phyloP scores from a whole-genome alignment of 2,329 filamentous ascomycete genomes.

The Tolypocladium nubicola region DNA sequence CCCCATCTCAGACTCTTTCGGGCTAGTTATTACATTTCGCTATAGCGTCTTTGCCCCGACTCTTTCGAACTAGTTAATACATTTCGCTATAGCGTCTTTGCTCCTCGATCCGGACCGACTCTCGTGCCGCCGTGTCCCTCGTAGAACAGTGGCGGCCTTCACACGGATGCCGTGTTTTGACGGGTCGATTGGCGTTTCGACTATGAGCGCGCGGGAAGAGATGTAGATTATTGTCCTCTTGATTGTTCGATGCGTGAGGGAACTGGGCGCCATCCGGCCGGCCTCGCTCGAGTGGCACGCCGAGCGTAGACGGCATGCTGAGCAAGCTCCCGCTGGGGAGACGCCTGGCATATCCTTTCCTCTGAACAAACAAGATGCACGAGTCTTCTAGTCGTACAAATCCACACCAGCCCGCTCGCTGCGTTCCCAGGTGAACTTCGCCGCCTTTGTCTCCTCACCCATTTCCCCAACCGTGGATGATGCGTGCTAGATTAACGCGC shows the following conservation, averaged over 20 bases:
- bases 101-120: constrained; percentile 7
- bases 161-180: background rate
- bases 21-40: no score
- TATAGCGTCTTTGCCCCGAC: constrained; percentile 4
- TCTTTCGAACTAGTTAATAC: constrained; percentile 23
- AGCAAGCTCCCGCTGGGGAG: no score
- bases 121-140: background rate
- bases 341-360: background rate
- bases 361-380: constrained; percentile 2
- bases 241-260: background rate
- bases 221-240: constrained; percentile 5
- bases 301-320: background rate
- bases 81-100: constrained; percentile 24
- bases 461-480: constrained; percentile 25
- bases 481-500: constrained; percentile 29
- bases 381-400: constrained; percentile 22
- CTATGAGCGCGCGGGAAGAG: background rate
- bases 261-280: background rate
- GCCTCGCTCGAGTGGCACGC: background rate
- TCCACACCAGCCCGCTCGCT: constrained; percentile 7
- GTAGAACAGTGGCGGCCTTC: no score
- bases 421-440: background rate
- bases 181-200: background rate
- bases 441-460: constrained; percentile 14
- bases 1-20: background rate